Evolutionary conservation across 352 stramenopile species (phyloP), one percentile per base, ranked within the genome.

Genomic region (Globisporangium alternatum): DNA sequence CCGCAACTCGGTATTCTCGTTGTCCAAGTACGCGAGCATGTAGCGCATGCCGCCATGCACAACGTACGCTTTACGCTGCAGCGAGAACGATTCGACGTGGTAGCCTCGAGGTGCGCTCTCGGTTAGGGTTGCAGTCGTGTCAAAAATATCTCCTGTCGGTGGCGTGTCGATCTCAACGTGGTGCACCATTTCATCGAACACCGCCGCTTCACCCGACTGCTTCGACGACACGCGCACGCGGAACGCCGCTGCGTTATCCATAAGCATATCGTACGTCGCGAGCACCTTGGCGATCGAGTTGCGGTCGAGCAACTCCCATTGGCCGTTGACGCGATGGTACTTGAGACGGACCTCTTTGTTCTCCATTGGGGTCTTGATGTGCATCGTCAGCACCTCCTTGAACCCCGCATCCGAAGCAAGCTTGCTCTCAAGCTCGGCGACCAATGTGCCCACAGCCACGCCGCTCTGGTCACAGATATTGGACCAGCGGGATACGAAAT

Each of bases 301-400:
- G 10, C 43, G 39, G 3, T 57, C 57, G 30, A 65, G 48, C 17
- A 77, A 49, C 8, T 75, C 54, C 75, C 75, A 83, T 9, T 75
- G 37, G 3, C 71, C 71, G 30, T 76, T 57, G 3, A 71, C 60
- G n/a, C 77, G 58, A 47, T 65, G 59, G 37, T 76, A 87, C 62
- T 84, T 87, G 21, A 87, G 30, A 9, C 76, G 62, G 31, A 33
- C 41, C 31, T 57, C 15, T 12, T 25, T 22, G 30, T 5, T 31
- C 9, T 44, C 30, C 12, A 6, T 0, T 4, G 30, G 19, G 10
- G 17, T n/a, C 28, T 57, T 21, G 30, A 57, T 41, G 52, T 57
- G 52, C 30, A 57, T n/a, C 1, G 52, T 57, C 17, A 57, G 52
- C 19, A 44, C 31, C 12, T 57, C 52, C n/a, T 57, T 57, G 52